Evolutionary conservation across 441 rosid species (phyloP), one percentile per base, ranked within the genome.

Genomic region (Brassica balearica): DNA sequence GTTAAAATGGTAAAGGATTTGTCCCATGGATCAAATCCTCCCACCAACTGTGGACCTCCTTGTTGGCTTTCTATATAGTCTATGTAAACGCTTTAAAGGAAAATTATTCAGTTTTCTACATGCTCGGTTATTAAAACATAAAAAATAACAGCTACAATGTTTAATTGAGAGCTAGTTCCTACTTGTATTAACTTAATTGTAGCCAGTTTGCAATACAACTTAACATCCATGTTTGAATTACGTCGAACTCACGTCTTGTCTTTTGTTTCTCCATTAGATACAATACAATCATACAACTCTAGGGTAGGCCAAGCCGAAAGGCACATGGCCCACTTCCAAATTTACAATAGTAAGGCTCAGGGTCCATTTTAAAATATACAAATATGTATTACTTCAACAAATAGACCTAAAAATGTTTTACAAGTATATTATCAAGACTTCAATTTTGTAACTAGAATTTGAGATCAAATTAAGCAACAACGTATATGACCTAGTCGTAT

Each of bases 11-110:
- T 63, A 32, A 63, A 63, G 11, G 11, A 29, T 29, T 14, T 14
- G 6, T 14, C 43, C 67, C 7, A 63, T 12, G 10, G 17, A 32
- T 60, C 15, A 60, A 60, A 22, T 6, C 32, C 64, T n/a, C 1
- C 20, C 66, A 62, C 43, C 66, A 62, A 62, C 41, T 62, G 12
- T n/a, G 11, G 41, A n/a, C 19, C 41, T 62, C 66, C 32, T 59
- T 59, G 64, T 60, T 23, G 64, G 34, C 34, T 60, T 60, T 23
- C 34, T 23, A 22, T 22, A 9, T 59, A 59, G 27, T 25, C 64
- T 59, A 60, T 60, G 64, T 51, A 23, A 60, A 23, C 64, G 15
- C 64, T 60, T 59, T 2, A 22, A 60, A 60, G 64, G 34, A 60
- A 60, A 8, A 11, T 9, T 5, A 23, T 23, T 60, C 15, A 8